Evolutionary conservation across 2,329 filamentous ascomycete genomes (phyloP), one percentile per base, ranked within the genome.

Genomic region (Capronia coronata): DNA sequence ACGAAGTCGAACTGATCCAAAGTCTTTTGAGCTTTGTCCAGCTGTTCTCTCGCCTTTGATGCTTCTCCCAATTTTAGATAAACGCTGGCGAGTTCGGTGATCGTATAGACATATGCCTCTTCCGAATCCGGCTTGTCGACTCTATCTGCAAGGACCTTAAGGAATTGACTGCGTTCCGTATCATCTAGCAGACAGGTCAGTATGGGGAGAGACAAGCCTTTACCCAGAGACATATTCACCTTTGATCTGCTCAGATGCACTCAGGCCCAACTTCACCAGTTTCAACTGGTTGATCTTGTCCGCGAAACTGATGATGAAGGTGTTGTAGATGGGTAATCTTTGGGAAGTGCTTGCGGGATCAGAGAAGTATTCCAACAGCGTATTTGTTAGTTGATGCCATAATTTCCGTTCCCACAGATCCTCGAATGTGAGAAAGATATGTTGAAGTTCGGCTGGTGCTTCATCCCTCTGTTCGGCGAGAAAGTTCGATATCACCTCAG

Each of bases 211-310:
- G 35, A n/a, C 11, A 38, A 37, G n/a, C n/a, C 27, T 37, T 11
- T 21, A 8, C 10, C 18, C 22, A 3, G 43, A 18, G 35, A 23
- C 22, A 16, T 21, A 14, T 41, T 40, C 68, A 91, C 87, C 82
- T 74, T 79, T 77, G 70, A 86, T 94, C 73, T 94, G 84, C 63
- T 84, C 82, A 46, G 89, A 88, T 39, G 93, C 87, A 71, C 86
- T 87, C 66, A 97, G 73, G 13, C 89, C 93, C 59, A 98, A 75
- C 59, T 87, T 84, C 59, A 98, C 93, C 60, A 97, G 84, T 78
- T 96, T 96, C 57, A 98, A 77, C 75, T 97, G 91, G 73, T 97
- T 98, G 77, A 98, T 96, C 78, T 94, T 96, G 68, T 95, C 90
- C 59, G 90, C 88, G 66, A 98, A 98, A 70, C 86, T 93, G 68